Percentiles rank a stretch among this genome's conserved stretches.
Evolutionary conservation across 495 filamentous ascomycete genomes (phyloP).

Genomic region (Evansstolkia leycettana): DNA sequence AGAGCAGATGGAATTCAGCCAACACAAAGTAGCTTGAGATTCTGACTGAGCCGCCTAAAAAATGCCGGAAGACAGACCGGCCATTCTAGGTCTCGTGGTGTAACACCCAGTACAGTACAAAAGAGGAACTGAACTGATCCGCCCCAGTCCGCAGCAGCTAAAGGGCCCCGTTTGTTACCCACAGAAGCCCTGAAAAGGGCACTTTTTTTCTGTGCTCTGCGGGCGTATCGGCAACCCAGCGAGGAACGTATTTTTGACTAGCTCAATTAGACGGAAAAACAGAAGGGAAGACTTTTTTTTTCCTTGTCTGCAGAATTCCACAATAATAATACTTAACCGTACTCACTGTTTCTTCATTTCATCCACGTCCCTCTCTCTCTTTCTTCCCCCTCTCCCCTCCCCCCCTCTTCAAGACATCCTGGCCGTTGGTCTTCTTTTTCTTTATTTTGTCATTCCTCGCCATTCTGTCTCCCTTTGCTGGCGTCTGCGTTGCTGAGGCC

Average conservation of each 20-base stretch:
- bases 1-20: too few relatives aligned
- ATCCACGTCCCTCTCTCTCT: conserved; percentile 9
- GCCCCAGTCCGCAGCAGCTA: too few relatives aligned
- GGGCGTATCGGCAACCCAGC: conserved; percentile 10
- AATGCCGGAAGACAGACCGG: too few relatives aligned
- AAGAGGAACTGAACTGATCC: too few relatives aligned
- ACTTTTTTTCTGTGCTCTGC: conserved; percentile 3
- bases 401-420: conserved; percentile 8
- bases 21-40: too few relatives aligned
- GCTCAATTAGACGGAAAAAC: neutral
- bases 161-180: conserved; percentile 10
- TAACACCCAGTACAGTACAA: too few relatives aligned
- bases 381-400: conserved; percentile 10
- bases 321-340: conserved; percentile 4
- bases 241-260: neutral
- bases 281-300: conserved; percentile 6
- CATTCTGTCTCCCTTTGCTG: neutral
- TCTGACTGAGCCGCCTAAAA: too few relatives aligned
- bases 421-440: conserved; percentile 6
- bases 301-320: conserved; percentile 11
- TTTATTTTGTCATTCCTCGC: conserved; percentile 1
- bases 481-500: conserved; percentile 1
- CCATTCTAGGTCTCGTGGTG: too few relatives aligned
- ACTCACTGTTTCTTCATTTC: conserved; percentile 4
- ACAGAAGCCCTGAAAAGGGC: conserved; percentile 20